phyloP scores from a whole-genome alignment of 345 rosid species.

The Combretum micranthum region DNA sequence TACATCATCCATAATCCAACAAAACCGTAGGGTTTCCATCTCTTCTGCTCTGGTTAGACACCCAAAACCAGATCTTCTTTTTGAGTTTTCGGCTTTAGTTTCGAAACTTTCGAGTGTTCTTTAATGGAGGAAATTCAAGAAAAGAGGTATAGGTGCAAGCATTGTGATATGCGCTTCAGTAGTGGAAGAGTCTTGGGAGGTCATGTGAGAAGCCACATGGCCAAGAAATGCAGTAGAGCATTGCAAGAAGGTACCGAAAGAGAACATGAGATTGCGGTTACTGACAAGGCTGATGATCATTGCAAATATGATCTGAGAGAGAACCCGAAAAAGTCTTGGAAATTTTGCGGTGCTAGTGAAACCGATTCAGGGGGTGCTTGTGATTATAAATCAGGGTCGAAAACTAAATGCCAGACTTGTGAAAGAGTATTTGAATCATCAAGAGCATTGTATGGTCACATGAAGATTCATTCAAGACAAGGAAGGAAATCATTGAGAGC shows the following conservation, averaged over 20 bases:
- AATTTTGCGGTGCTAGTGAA: constrained; percentile 22
- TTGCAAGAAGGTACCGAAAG: too few relatives aligned
- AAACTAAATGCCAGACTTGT: constrained; percentile 24
- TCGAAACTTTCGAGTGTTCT: background rate
- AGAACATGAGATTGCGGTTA: constrained; percentile 9
- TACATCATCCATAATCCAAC: too few relatives aligned
- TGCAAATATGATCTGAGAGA: constrained; percentile 41
- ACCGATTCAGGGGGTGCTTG: constrained; percentile 5
- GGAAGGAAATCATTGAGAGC: constrained; percentile 13
- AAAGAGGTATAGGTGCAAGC: constrained; percentile 20
- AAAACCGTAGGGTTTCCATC: too few relatives aligned
- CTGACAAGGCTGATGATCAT: constrained; percentile 16
- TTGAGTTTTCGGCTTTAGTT: background rate
- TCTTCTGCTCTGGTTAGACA: too few relatives aligned
- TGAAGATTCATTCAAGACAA: constrained; percentile 41
- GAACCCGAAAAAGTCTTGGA: constrained; percentile 62
- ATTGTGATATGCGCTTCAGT: constrained; percentile 25
- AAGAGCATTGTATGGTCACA: constrained; percentile 43
- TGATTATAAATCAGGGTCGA: too few relatives aligned
- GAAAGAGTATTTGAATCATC: constrained; percentile 27
- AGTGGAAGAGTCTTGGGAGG: constrained; percentile 24
- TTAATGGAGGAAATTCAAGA: constrained; percentile 21
- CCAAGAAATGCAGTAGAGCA: constrained; percentile 14
- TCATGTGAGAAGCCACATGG: constrained; percentile 26
- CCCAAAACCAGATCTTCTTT: background rate